Evolutionary conservation across 257 asterid genomes (phyloP), one percentile per base, ranked within the genome.

Genomic region (Oldenlandia corymbosa): DNA sequence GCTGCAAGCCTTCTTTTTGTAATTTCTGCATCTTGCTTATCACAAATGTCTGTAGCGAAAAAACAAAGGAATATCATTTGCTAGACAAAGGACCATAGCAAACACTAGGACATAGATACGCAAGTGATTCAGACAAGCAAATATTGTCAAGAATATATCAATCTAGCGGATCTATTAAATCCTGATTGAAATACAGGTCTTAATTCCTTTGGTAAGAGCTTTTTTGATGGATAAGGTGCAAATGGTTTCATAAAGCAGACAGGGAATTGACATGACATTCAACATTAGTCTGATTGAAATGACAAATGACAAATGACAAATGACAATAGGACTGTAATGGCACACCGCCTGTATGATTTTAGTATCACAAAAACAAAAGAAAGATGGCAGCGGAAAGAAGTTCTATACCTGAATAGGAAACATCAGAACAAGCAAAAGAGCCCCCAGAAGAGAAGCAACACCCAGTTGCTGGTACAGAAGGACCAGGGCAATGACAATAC

Each of bases 381-480:
- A 52, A 34, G 17, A 23, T 6, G 18, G 18, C 45, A n/a, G n/a
- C n/a, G n/a, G 58, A 24, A 66, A 51, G 68, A 69, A 51, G 66
- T 39, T 12, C 24, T 73, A 26, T 77, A 91, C 98, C 81, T 92
- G 96, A 73, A 87, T 59, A 4, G 97, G 96, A 73, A 92, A 92
- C 76, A 92, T 77, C 65, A 92, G 89, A 70, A 80, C 95, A 66
- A 92, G 90, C 74, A 87, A 13, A 62, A 92, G 68, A 45, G 99
- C 92, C 70, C 97, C 99, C 65, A 92, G 82, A 74, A 87, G 89
- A 32, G 97, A 80, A 60, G 99, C 86, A 52, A 82, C 82, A 30
- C 99, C 97, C 71, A 92, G 81, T 72, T 82, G 91, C 81, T 72
- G 79, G 81, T 92, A 92, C 62, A 92, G 97, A 84, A 92, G 97